phyloP scores from a whole-genome alignment of 331 rosid genomes.

The Rosa hybrid region DNA sequence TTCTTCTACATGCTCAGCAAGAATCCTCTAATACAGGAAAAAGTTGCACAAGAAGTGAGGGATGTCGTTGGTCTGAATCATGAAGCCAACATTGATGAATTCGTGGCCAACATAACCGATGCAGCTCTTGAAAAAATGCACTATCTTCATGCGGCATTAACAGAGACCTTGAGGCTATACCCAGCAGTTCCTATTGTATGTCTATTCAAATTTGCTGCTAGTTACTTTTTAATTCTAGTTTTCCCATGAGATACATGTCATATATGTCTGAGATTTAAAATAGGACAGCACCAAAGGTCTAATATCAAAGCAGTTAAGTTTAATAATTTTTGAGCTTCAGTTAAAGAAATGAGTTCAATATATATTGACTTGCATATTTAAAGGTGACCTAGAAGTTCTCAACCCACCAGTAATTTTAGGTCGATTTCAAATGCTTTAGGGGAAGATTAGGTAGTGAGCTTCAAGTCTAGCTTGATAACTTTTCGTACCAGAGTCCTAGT shows the following conservation, averaged over 20 bases:
- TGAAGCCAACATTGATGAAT: conserved; percentile 40
- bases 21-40: conserved; percentile 69
- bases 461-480: not conserved
- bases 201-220: not conserved
- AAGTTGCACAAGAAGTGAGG: conserved; percentile 64
- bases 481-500: not conserved
- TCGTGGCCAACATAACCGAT: conserved; percentile 49
- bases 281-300: not conserved
- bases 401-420: not conserved
- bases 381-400: not conserved
- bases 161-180: conserved; percentile 83
- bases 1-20: conserved; percentile 78
- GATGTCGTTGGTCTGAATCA: conserved; percentile 35
- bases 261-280: not conserved
- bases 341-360: not conserved
- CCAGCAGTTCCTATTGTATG: conserved; percentile 65
- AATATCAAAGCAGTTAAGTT: not conserved
- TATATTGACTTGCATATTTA: not conserved
- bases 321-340: not conserved
- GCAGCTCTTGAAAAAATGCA: conserved; percentile 68
- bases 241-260: not conserved
- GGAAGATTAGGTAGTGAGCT: not conserved
- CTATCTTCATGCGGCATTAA: conserved; percentile 75
- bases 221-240: not conserved
- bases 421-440: not conserved